phyloP scores from a whole-genome alignment of 164 flowering plant species.

The Annona cherimola region DNA sequence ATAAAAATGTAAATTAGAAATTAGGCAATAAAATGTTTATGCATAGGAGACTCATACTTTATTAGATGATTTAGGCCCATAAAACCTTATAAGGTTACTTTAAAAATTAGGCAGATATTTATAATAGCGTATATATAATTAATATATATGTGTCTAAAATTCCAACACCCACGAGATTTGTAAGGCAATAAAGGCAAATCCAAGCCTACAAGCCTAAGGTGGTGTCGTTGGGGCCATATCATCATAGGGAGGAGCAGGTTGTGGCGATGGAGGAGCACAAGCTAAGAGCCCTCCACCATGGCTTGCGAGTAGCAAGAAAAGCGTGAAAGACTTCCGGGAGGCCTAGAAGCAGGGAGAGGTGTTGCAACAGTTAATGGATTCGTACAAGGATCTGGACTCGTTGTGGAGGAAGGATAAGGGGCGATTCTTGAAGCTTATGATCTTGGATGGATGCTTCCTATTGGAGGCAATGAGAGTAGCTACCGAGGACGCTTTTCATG shows the following conservation, averaged over 20 bases:
- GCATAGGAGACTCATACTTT: no score
- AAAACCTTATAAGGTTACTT: no score
- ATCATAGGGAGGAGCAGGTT: slow-evolving; percentile 7
- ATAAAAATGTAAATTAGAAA: no score
- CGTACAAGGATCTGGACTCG: slow-evolving; percentile 2
- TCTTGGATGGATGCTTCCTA: slow-evolving; percentile 13
- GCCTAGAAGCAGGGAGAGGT: background rate
- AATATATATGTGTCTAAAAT: no score
- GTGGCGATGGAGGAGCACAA: slow-evolving; percentile 16
- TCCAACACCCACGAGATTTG: no score
- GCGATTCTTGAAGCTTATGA: slow-evolving; percentile 13
- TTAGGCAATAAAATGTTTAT: no score
- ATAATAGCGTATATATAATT: no score
- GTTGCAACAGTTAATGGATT: slow-evolving; percentile 1
- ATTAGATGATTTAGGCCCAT: no score
- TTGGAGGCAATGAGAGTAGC: background rate
- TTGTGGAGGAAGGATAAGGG: background rate
- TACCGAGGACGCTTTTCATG: background rate
- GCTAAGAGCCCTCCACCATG: slow-evolving; percentile 9
- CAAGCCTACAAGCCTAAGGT: slow-evolving; percentile 5
- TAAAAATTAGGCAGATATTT: no score
- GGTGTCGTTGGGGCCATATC: slow-evolving; percentile 18
- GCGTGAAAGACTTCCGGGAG: background rate
- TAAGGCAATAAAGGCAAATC: no score
- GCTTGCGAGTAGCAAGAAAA: background rate